Conservation (phyloP, 768 basidiomycete species). For the Filobasidium wieringae region DNA sequence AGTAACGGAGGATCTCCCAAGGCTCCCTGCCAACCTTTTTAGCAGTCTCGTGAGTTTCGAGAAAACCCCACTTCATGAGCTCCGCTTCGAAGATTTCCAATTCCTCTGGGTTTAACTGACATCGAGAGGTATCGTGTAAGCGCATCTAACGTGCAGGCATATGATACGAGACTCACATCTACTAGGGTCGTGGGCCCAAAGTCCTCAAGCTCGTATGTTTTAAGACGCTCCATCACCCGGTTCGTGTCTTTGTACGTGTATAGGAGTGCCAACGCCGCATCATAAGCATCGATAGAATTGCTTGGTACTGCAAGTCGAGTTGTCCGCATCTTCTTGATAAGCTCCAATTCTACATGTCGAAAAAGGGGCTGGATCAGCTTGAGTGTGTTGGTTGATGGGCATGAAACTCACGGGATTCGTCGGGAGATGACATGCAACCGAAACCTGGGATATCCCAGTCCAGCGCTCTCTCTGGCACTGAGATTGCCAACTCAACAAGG, state of each 20-base stretch:
- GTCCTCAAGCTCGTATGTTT: too few relatives aligned
- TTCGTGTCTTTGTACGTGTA: not conserved
- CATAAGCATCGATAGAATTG: conserved; percentile 26
- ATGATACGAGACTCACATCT: not conserved
- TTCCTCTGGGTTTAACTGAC: conserved; percentile 29
- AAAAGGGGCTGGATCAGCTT: too few relatives aligned
- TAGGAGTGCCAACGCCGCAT: not conserved
- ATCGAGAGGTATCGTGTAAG: not conserved
- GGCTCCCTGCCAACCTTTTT: conserved; percentile 20
- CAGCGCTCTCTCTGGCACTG: not conserved
- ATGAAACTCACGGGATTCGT: not conserved
- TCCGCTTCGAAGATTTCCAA: conserved; percentile 25
- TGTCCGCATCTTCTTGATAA: not conserved
- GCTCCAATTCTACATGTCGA: too few relatives aligned
- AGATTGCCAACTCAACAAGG: too few relatives aligned
- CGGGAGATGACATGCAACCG: too few relatives aligned
- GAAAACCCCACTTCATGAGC: conserved; percentile 26
- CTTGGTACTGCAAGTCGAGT: conserved; percentile 21
- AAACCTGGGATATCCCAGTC: not conserved
- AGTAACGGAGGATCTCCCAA: conserved; percentile 32
- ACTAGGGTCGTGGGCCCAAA: conserved; percentile 14
- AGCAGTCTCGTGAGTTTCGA: conserved; percentile 31
- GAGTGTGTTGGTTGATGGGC: not conserved
- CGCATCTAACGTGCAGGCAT: not conserved
- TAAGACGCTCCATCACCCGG: not conserved